Evolutionary conservation across 2,329 filamentous ascomycete species (phyloP).

Genomic region (Cercospora janseana): DNA sequence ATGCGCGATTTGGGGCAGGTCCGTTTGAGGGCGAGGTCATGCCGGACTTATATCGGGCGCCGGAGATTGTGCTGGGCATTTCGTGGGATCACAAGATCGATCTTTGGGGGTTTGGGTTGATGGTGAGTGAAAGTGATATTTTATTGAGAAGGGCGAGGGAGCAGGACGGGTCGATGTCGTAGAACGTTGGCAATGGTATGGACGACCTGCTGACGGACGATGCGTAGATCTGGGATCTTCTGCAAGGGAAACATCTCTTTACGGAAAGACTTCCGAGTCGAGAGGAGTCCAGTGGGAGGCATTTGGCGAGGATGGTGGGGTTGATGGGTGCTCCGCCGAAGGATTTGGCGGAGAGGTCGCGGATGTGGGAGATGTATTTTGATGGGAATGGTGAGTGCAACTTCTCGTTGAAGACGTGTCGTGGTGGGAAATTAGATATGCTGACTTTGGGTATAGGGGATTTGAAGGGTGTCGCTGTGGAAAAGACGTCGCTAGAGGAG

Average conservation of each 20-base stretch:
- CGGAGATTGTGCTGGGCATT: conserved; percentile 32
- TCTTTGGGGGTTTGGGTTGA: conserved; percentile 32
- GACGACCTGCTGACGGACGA: too few species aligned
- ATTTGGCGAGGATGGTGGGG: conserved; percentile 7
- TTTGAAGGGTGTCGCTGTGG: too few species aligned
- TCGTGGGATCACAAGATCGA: conserved; percentile 32
- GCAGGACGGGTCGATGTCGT: too few species aligned
- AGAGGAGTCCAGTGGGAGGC: conserved; percentile 4
- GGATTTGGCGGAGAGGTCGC: not conserved
- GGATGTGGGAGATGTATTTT: not conserved
- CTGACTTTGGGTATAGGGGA: too few species aligned
- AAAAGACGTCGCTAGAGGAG: not conserved
- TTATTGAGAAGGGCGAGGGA: too few species aligned
- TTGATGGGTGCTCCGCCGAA: not conserved
- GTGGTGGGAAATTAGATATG: too few species aligned
- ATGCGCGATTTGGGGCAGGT: not conserved
- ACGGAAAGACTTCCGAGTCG: not conserved
- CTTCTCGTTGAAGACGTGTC: too few species aligned
- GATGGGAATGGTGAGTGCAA: not conserved
- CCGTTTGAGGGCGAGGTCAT: conserved; percentile 25
- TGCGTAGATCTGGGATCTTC: not conserved
- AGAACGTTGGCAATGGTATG: too few species aligned
- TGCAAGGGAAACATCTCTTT: conserved; percentile 3
- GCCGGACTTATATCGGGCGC: conserved; percentile 32
- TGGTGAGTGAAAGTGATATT: conserved; percentile 10